These are phyloP conservation scores for Volvariella surrecta DNA, from an alignment of 1,284 basidiomycete genomes.

Conservation along the genomic window DNA sequence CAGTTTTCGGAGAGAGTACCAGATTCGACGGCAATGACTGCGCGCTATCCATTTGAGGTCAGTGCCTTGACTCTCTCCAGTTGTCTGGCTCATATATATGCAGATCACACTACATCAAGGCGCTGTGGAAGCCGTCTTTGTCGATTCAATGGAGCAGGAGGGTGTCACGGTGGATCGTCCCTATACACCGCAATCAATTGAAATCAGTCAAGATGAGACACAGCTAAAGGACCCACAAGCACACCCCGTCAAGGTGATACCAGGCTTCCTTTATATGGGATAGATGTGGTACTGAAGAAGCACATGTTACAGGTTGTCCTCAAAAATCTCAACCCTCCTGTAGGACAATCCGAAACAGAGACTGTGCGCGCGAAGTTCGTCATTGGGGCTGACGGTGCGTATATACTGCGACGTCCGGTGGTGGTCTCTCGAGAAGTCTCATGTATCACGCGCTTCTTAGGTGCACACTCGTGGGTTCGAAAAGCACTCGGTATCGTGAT, in stretches of 20 bases:
- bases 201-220: conserved; percentile 35
- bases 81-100: conserved; percentile 2
- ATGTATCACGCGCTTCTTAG: conserved; percentile 13
- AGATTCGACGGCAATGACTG: conserved; percentile 47
- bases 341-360: conserved; percentile 28
- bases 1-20: conserved; percentile 54
- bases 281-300: no score
- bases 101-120: conserved; percentile 72
- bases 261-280: conserved; percentile 1
- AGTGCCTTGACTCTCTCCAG: conserved; percentile 4
- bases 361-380: conserved; percentile 52
- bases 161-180: conserved; percentile 53
- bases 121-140: conserved; percentile 61
- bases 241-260: conserved; percentile 51
- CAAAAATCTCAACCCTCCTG: conserved; percentile 21
- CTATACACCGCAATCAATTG: conserved; percentile 42
- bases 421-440: background rate
- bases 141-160: conserved; percentile 47
- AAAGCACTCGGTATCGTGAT: conserved; percentile 59
- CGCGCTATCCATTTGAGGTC: conserved; percentile 62
- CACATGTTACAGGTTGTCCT: conserved; percentile 38
- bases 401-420: no score
- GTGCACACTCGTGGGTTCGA: conserved; percentile 81
- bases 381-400: conserved; percentile 58
- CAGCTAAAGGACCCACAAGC: conserved; percentile 33